Evolutionary conservation across 2,329 filamentous ascomycete species (phyloP).

Genomic region (Aspergillus fructus): DNA sequence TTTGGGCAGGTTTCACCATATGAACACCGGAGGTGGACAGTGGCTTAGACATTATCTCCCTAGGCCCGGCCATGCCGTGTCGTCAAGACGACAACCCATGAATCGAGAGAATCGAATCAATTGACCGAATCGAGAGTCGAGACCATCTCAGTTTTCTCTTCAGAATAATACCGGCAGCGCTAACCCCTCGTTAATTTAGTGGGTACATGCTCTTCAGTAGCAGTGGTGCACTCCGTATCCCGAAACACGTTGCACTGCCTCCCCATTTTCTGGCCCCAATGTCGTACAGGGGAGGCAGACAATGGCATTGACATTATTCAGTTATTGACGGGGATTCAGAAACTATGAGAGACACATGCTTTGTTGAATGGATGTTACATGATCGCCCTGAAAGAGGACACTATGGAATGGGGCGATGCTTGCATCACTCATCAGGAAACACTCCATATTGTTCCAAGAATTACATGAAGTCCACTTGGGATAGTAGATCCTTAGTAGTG

Average conservation of each 20-base stretch:
- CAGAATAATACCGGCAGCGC: too few species aligned
- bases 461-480: too few species aligned
- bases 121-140: too few species aligned
- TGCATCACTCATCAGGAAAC: neutral
- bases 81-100: neutral
- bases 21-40: neutral
- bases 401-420: neutral
- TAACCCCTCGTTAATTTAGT: too few species aligned
- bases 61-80: neutral
- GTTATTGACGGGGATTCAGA: neutral
- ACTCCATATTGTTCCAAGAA: too few species aligned
- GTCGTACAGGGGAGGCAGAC: neutral
- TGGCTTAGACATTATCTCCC: neutral
- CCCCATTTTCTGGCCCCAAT: neutral
- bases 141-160: too few species aligned
- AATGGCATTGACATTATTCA: neutral
- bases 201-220: neutral
- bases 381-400: too few species aligned
- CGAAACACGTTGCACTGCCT: neutral
- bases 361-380: neutral
- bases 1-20: neutral
- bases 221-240: neutral
- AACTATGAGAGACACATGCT: neutral
- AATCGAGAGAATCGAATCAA: too few species aligned
- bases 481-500: neutral